A percentile compares a stretch with the other conserved stretches of the same genome.
These are phyloP conservation scores for Garcia nutans DNA, from an alignment of 345 rosid genomes.

Conservation along the genomic window DNA sequence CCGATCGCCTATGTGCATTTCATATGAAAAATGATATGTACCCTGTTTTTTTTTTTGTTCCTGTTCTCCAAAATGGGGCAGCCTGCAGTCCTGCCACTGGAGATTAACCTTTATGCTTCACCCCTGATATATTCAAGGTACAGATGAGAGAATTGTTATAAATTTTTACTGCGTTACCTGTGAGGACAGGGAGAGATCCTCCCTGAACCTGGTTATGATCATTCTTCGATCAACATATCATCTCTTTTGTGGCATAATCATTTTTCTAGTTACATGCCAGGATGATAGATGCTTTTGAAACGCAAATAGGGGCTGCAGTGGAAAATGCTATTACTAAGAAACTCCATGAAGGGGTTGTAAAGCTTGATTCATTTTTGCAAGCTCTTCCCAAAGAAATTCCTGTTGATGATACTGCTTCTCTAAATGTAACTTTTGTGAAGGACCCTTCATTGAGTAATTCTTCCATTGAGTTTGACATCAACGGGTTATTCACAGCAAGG, in stretches of 20 bases:
- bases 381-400: conserved; percentile 86
- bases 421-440: conserved; percentile 76
- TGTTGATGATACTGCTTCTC: conserved; percentile 81
- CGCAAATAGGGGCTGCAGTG: conserved; percentile 68
- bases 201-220: background rate
- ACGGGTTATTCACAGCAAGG: conserved; percentile 67
- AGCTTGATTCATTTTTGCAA: conserved; percentile 73
- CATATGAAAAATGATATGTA: background rate
- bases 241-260: conserved; percentile 4
- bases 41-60: background rate
- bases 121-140: background rate
- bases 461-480: conserved; percentile 78
- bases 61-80: background rate
- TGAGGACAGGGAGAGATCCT: background rate
- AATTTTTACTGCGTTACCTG: background rate
- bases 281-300: conserved; percentile 90
- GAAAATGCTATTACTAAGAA: conserved; percentile 74
- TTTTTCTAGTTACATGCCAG: conserved; percentile 38
- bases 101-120: background rate
- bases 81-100: background rate
- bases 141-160: background rate
- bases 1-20: background rate
- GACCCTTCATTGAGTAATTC: conserved; percentile 65
- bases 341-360: conserved; percentile 67
- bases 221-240: conserved; percentile 3